Evolutionary conservation across 2,329 filamentous ascomycete species (phyloP).

Genomic region (Botrytis porri): DNA sequence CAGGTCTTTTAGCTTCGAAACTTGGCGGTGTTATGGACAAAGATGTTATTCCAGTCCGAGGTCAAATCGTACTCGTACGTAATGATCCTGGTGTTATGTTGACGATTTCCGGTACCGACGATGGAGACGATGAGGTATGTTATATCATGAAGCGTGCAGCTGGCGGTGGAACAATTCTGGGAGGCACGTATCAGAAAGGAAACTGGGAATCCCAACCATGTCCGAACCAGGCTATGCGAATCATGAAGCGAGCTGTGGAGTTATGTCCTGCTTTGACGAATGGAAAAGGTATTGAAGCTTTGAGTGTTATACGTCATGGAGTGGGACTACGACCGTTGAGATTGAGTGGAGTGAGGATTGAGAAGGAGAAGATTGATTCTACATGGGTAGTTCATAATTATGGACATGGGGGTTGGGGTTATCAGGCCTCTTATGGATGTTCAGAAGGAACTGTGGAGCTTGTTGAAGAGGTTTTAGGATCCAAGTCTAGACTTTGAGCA

Average conservation of each 20-base stretch:
- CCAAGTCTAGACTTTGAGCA: conserved; percentile 27
- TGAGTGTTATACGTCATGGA: conserved; percentile 64
- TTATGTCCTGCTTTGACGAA: conserved; percentile 53
- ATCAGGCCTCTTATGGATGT: conserved; percentile 65
- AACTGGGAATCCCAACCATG: conserved; percentile 64
- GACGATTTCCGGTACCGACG: conserved; percentile 59
- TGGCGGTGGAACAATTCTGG: conserved; percentile 65
- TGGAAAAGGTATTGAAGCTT: conserved; percentile 58
- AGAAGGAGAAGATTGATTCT: conserved; percentile 57
- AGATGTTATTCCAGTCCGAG: conserved; percentile 71
- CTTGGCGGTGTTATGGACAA: conserved; percentile 80
- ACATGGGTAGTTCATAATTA: conserved; percentile 60
- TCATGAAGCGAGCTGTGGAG: conserved; percentile 64
- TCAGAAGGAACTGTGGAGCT: conserved; percentile 63
- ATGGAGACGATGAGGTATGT: conserved; percentile 58
- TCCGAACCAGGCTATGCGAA: conserved; percentile 59
- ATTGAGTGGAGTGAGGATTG: conserved; percentile 58
- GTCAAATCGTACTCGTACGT: conserved; percentile 69
- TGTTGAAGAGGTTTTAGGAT: conserved; percentile 51
- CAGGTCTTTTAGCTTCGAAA: conserved; percentile 70
- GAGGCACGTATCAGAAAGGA: conserved; percentile 63
- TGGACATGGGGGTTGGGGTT: conserved; percentile 62
- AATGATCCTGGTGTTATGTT: conserved; percentile 62
- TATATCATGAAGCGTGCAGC: conserved; percentile 69
- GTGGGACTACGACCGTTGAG: conserved; percentile 65